Percentiles rank a stretch among this genome's conserved stretches.
These are phyloP conservation scores for Glomus cerebriforme DNA, from an alignment of 192 early-diverging fungal species.

Conservation along the genomic window DNA sequence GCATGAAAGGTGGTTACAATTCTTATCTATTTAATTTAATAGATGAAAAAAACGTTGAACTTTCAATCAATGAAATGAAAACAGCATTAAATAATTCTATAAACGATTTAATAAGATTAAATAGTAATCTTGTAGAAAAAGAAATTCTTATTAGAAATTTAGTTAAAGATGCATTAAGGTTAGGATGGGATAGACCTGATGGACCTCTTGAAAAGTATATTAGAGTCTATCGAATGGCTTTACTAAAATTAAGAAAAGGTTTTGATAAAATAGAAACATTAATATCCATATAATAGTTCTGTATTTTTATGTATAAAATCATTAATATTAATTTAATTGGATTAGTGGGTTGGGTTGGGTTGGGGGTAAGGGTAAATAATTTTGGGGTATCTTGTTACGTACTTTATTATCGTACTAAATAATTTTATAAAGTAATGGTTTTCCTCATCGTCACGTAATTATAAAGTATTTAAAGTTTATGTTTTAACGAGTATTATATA, in stretches of 20 bases:
- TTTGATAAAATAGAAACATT: too few species aligned
- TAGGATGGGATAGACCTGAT: slow-evolving; percentile 53
- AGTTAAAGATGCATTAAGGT: slow-evolving; percentile 45
- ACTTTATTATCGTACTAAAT: too few species aligned
- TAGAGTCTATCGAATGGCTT: slow-evolving; percentile 42
- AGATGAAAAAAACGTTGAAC: slow-evolving; percentile 37
- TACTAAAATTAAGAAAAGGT: slow-evolving; percentile 13
- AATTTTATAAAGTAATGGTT: too few species aligned
- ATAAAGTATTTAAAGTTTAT: too few species aligned
- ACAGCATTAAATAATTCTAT: slow-evolving; percentile 45
- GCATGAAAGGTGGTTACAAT: not conserved
- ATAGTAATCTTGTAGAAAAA: slow-evolving; percentile 35
- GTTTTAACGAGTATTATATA: too few species aligned
- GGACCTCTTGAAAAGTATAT: slow-evolving; percentile 55
- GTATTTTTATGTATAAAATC: too few species aligned
- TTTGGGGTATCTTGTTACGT: too few species aligned
- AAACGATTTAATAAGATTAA: slow-evolving; percentile 35
- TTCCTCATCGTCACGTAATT: too few species aligned
- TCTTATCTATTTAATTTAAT: slow-evolving; percentile 36
- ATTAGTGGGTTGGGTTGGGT: too few species aligned
- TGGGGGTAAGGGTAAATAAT: too few species aligned
- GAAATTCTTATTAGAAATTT: slow-evolving; percentile 51
- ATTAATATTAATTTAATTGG: too few species aligned
- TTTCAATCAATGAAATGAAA: slow-evolving; percentile 33
- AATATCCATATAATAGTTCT: too few species aligned